phyloP scores from a whole-genome alignment of 495 filamentous ascomycete species.

The Extremus antarcticus region DNA sequence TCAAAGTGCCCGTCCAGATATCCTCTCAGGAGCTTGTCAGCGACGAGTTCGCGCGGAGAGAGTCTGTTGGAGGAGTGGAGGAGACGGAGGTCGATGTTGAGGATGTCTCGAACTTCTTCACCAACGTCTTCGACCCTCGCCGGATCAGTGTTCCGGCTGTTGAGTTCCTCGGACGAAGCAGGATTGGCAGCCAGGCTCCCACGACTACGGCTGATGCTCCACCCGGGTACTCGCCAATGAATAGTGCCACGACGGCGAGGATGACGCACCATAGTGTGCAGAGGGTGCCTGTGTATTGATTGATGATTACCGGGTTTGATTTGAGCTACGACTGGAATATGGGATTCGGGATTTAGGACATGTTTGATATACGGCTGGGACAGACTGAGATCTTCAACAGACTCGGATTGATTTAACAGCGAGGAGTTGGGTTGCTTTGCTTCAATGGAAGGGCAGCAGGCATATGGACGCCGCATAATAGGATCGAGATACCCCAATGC shows the following conservation, averaged over 20 bases:
- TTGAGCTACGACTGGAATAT: too few species aligned
- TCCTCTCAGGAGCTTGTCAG: conserved; percentile 21
- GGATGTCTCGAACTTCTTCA: conserved; percentile 15
- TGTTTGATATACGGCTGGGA: too few species aligned
- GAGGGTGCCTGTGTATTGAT: neutral
- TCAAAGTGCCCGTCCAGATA: conserved; percentile 73
- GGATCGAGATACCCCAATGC: neutral
- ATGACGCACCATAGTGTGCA: neutral
- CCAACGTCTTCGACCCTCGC: conserved; percentile 10
- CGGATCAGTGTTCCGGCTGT: conserved; percentile 1
- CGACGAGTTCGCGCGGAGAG: neutral
- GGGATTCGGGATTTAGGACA: too few species aligned
- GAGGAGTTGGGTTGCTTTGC: too few species aligned
- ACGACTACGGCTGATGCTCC: neutral
- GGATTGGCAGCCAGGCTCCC: conserved; percentile 15
- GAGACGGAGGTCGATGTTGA: conserved; percentile 12
- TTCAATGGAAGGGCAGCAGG: too few species aligned
- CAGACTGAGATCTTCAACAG: too few species aligned
- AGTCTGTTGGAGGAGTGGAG: neutral
- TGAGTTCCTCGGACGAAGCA: conserved; percentile 8
- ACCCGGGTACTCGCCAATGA: conserved; percentile 9
- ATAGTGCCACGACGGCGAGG: neutral
- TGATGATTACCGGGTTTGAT: neutral
- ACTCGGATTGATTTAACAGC: neutral
- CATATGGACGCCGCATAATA: neutral